These are phyloP conservation scores for Fusarium euwallaceae DNA, from an alignment of 2,329 filamentous ascomycete genomes.

Conservation along the genomic window DNA sequence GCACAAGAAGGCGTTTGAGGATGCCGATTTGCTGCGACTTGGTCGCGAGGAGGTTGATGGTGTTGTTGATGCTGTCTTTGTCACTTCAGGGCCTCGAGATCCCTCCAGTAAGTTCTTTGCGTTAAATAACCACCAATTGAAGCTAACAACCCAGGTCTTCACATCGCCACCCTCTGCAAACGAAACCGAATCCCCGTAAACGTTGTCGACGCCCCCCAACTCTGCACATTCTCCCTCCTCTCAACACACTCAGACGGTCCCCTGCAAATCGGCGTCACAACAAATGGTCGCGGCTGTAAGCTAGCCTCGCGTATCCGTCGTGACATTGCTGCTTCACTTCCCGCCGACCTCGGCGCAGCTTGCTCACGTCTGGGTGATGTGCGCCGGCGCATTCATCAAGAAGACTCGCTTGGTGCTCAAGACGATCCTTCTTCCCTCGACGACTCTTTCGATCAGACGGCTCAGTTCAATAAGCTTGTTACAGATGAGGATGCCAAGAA, in stretches of 20 bases:
- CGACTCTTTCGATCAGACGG: slow-evolving; percentile 79
- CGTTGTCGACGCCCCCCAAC: slow-evolving; percentile 85
- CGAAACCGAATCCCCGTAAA: slow-evolving; percentile 91
- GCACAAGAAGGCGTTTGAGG: slow-evolving; percentile 75
- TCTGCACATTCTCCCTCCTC: slow-evolving; percentile 91
- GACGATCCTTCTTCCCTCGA: slow-evolving; percentile 70
- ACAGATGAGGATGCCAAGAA: slow-evolving; percentile 81
- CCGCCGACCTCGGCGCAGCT: slow-evolving; percentile 79
- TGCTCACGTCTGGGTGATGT: slow-evolving; percentile 83
- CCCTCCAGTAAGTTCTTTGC: slow-evolving; percentile 52
- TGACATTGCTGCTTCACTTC: slow-evolving; percentile 86
- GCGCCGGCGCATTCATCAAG: slow-evolving; percentile 78
- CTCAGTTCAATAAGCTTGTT: slow-evolving; percentile 87
- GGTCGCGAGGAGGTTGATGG: slow-evolving; percentile 83
- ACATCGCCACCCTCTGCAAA: slow-evolving; percentile 81
- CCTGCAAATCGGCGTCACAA: slow-evolving; percentile 94
- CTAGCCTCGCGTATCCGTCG: slow-evolving; percentile 89
- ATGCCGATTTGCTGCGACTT: slow-evolving; percentile 78
- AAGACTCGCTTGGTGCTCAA: slow-evolving; percentile 65
- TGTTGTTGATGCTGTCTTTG: slow-evolving; percentile 93
- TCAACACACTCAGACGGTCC: slow-evolving; percentile 92
- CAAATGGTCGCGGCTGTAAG: slow-evolving; percentile 94
- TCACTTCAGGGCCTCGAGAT: slow-evolving; percentile 72
- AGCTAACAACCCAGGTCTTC: slow-evolving; percentile 60
- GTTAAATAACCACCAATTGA: background rate